phyloP scores from a whole-genome alignment of 148 eudicot genomes.

The Chenopodium suecicum region DNA sequence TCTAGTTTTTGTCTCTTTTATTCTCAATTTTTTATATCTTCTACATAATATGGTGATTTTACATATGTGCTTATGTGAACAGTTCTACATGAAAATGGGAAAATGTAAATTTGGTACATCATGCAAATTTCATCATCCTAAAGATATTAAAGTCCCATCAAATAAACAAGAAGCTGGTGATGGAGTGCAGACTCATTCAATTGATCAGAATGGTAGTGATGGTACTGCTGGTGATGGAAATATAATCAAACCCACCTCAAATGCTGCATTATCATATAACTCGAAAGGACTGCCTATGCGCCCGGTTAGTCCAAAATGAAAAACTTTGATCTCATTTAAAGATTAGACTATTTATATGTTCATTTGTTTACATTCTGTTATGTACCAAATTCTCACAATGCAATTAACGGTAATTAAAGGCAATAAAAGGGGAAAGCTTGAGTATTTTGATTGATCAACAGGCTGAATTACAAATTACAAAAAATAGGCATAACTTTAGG shows the following conservation, averaged over 20 bases:
- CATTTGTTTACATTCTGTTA: neutral
- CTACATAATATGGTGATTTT: neutral
- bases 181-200: slow-evolving; percentile 35
- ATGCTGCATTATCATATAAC: slow-evolving; percentile 61
- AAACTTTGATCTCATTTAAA: neutral
- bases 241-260: slow-evolving; percentile 35
- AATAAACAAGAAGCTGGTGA: slow-evolving; percentile 41
- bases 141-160: slow-evolving; percentile 53
- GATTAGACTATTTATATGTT: neutral
- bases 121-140: slow-evolving; percentile 97
- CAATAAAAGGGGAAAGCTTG: too few relatives aligned
- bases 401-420: too few relatives aligned
- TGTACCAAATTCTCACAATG: too few relatives aligned
- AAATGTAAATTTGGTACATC: slow-evolving; percentile 78
- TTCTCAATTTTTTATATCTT: neutral
- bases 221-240: slow-evolving; percentile 35
- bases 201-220: slow-evolving; percentile 24
- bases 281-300: slow-evolving; percentile 90
- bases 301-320: slow-evolving; percentile 42
- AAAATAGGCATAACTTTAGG: too few relatives aligned
- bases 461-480: too few relatives aligned
- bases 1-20: slow-evolving; percentile 1
- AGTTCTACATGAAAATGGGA: slow-evolving; percentile 87
- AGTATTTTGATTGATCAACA: too few relatives aligned
- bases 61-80: slow-evolving; percentile 27